These are phyloP conservation scores for Sporobolomyces pararoseus DNA, from an alignment of 768 basidiomycete genomes.

Conservation along the genomic window DNA sequence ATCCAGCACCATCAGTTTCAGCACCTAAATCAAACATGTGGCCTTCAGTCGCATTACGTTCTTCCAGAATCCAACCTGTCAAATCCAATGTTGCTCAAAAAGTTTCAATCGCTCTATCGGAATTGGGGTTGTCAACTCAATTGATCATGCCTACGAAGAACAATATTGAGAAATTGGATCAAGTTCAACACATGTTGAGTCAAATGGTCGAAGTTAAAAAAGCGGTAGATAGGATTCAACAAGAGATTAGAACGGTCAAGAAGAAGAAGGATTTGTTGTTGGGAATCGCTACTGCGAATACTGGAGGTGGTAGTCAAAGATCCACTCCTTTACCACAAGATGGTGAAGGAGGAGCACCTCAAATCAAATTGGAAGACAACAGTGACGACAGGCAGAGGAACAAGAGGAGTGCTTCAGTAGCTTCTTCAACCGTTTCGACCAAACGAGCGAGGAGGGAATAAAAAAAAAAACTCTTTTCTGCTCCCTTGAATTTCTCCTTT, in stretches of 20 bases:
- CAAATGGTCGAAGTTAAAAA: slow-evolving; percentile 76
- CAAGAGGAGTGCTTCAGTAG: slow-evolving; percentile 33
- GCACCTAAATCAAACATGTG: slow-evolving; percentile 32
- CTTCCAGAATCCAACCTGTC: slow-evolving; percentile 74
- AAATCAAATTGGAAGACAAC: slow-evolving; percentile 26
- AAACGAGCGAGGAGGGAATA: slow-evolving; percentile 34
- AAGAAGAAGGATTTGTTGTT: slow-evolving; percentile 30
- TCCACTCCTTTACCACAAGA: slow-evolving; percentile 18
- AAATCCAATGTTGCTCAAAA: slow-evolving; percentile 71
- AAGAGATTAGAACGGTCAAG: slow-evolving; percentile 71
- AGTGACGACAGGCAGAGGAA: slow-evolving; percentile 17
- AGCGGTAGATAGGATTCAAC: slow-evolving; percentile 75
- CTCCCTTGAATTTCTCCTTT: not conserved
- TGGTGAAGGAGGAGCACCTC: not conserved
- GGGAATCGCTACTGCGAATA: slow-evolving; percentile 7
- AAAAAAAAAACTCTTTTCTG: too few relatives aligned
- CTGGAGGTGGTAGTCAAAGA: not conserved
- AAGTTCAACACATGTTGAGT: slow-evolving; percentile 66
- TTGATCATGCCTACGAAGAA: slow-evolving; percentile 92
- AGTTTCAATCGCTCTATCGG: slow-evolving; percentile 68
- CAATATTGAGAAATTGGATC: slow-evolving; percentile 70
- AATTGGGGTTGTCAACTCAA: slow-evolving; percentile 69
- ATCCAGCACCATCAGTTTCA: slow-evolving; percentile 40
- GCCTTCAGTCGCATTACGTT: slow-evolving; percentile 72
- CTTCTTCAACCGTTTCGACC: slow-evolving; percentile 35